Evolutionary conservation across 2,329 filamentous ascomycete genomes (phyloP).

Genomic region (Diplodia scrobiculata): DNA sequence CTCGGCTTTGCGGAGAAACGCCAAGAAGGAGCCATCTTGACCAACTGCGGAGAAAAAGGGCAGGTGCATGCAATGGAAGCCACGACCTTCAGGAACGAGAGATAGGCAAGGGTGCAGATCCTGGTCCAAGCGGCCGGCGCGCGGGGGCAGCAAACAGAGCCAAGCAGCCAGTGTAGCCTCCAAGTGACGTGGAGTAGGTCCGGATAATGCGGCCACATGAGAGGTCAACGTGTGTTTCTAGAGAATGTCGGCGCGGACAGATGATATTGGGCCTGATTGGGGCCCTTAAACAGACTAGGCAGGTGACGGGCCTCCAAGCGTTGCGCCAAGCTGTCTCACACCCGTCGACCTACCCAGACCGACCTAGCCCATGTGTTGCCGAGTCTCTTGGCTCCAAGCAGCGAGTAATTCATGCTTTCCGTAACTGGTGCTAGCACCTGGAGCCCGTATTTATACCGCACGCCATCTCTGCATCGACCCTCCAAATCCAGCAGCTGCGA

Average conservation of each 20-base stretch:
- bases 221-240: background rate
- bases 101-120: conserved; percentile 13
- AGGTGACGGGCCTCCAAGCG: conserved; percentile 1
- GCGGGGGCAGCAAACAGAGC: background rate
- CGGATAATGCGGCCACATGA: background rate
- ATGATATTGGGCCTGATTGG: conserved; percentile 4
- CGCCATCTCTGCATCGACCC: background rate
- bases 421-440: background rate
- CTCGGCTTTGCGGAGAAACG: background rate
- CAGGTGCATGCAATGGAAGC: conserved; percentile 2
- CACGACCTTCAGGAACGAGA: conserved; percentile 13
- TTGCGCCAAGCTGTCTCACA: conserved; percentile 13
- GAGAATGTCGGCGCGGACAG: conserved; percentile 9
- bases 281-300: conserved; percentile 10
- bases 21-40: conserved; percentile 5
- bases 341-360: conserved; percentile 10
- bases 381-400: conserved; percentile 17
- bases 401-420: background rate
- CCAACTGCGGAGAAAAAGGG: background rate
- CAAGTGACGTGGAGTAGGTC: conserved; percentile 1
- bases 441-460: conserved; percentile 14
- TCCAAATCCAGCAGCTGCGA: conserved; percentile 21
- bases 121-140: background rate
- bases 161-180: background rate
- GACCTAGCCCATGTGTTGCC: conserved; percentile 9